Evolutionary conservation across 2,329 filamentous ascomycete species (phyloP).

Genomic region (Colletotrichum eleusines): DNA sequence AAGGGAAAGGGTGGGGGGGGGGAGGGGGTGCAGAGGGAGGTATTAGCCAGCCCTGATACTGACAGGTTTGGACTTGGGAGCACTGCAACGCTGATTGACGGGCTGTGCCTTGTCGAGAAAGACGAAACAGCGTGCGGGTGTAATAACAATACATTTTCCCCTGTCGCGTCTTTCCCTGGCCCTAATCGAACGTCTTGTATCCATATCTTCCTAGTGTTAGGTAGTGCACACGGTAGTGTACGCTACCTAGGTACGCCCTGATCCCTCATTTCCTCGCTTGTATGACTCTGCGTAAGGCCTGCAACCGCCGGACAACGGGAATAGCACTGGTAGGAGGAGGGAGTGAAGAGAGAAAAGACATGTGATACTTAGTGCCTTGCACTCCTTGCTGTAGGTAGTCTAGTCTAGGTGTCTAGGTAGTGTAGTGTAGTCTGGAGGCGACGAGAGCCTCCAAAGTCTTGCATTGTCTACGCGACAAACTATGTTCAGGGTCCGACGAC

Average conservation of each 20-base stretch:
- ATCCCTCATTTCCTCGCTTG: background rate
- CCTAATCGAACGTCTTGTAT: background rate
- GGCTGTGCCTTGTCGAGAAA: background rate
- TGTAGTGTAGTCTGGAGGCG: no score
- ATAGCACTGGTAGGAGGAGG: background rate
- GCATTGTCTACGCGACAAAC: background rate
- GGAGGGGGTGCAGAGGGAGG: background rate
- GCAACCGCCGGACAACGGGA: background rate
- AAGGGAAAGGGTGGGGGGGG: no score
- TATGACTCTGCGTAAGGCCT: background rate
- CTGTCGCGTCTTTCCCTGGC: background rate
- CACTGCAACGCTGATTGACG: background rate
- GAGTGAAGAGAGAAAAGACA: background rate
- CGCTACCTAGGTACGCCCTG: no score
- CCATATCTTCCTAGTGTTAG: background rate
- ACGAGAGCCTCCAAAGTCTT: background rate
- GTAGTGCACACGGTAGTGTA: no score
- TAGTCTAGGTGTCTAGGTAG: no score
- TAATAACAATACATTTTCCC: background rate
- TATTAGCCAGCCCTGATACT: constrained; percentile 2
- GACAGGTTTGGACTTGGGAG: background rate
- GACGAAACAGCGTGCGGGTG: background rate
- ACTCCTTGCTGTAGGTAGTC: background rate
- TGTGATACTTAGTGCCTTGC: background rate
- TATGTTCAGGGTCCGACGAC: constrained; percentile 32